Evolutionary conservation across 1,284 basidiomycete genomes (phyloP).

Genomic region (Trametes sp.): DNA sequence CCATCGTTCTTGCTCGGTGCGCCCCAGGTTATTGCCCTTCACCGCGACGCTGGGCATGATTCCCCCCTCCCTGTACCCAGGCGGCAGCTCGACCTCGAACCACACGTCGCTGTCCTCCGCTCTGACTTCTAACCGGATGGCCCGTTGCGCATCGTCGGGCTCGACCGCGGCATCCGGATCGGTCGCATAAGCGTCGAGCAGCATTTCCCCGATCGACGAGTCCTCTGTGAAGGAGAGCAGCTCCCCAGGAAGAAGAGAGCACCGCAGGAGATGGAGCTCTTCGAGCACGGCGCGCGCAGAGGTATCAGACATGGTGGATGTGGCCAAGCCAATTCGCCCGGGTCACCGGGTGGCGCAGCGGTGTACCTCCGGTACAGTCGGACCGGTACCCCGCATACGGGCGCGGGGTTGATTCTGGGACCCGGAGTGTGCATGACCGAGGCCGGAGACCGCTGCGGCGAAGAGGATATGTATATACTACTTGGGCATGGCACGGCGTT

Average conservation of each 20-base stretch:
- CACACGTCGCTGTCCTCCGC: slow-evolving; percentile 44
- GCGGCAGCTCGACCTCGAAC: slow-evolving; percentile 50
- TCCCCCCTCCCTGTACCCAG: slow-evolving; percentile 14
- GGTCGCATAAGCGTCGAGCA: slow-evolving; percentile 42
- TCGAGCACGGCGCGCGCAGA: slow-evolving; percentile 42
- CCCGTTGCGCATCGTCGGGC: slow-evolving; percentile 18
- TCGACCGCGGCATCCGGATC: slow-evolving; percentile 21
- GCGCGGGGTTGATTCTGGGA: neutral
- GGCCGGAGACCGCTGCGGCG: neutral
- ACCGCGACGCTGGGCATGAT: slow-evolving; percentile 43
- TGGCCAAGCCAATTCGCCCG: neutral
- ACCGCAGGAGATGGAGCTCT: slow-evolving; percentile 61
- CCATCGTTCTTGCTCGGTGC: slow-evolving; percentile 63
- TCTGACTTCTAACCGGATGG: slow-evolving; percentile 49
- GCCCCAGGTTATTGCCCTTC: slow-evolving; percentile 53
- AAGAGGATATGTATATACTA: too few relatives aligned
- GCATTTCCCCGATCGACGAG: slow-evolving; percentile 45
- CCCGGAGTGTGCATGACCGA: neutral
- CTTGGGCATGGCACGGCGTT: neutral
- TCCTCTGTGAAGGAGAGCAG: slow-evolving; percentile 51
- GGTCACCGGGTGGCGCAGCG: too few relatives aligned
- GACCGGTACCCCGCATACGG: neutral
- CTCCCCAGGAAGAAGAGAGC: slow-evolving; percentile 69
- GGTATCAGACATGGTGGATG: slow-evolving; percentile 7
- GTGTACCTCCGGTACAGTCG: slow-evolving; percentile 4